Conservation (phyloP, 1,284 basidiomycete genomes). For the Porogramme epimiltina region DNA sequence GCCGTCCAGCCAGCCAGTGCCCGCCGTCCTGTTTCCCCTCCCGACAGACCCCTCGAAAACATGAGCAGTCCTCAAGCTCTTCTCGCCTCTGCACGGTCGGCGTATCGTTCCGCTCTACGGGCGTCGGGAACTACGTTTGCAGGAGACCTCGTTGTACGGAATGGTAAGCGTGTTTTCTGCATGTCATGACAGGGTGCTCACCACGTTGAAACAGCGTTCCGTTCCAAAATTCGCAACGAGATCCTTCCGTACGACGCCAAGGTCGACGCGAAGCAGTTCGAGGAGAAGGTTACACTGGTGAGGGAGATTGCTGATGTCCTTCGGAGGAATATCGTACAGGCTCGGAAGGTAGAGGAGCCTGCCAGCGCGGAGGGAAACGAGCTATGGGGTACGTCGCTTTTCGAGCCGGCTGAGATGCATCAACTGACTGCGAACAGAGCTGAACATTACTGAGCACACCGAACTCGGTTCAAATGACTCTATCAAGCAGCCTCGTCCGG, state of each 20-base stretch:
- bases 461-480: constrained; percentile 76
- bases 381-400: constrained; percentile 54
- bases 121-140: constrained; percentile 66
- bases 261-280: constrained; percentile 49
- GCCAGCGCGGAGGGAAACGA: constrained; percentile 38
- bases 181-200: constrained; percentile 14
- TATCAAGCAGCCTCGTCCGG: constrained; percentile 58
- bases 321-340: constrained; percentile 75
- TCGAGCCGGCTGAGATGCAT: background rate
- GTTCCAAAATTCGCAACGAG: constrained; percentile 60
- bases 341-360: constrained; percentile 39
- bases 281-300: constrained; percentile 55
- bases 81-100: constrained; percentile 59
- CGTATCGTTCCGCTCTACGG: constrained; percentile 69
- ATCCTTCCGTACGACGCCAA: constrained; percentile 43
- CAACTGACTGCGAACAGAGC: constrained; percentile 39
- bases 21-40: background rate
- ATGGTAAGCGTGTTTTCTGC: constrained; percentile 26
- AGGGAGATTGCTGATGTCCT: constrained; percentile 68
- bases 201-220: constrained; percentile 55
- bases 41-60: too few species aligned
- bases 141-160: constrained; percentile 37
- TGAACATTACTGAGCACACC: constrained; percentile 67
- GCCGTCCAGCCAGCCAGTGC: background rate
- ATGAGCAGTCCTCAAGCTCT: constrained; percentile 34